Evolutionary conservation across 805 yeast genomes (phyloP).

Genomic region (Ogataea neopini): DNA sequence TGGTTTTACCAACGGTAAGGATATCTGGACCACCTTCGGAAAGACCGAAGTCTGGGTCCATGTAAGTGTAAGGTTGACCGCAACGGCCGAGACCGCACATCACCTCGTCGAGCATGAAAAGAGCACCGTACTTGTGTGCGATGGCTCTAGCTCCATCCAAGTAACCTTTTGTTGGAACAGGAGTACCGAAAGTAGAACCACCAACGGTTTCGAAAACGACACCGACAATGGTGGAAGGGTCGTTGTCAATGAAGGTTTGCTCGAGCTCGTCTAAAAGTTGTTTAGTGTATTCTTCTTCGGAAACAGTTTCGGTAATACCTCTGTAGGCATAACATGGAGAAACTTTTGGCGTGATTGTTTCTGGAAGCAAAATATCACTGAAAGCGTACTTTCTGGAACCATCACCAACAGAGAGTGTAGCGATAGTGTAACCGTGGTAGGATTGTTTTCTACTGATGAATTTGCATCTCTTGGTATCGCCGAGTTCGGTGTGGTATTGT

Average conservation of each 20-base stretch:
- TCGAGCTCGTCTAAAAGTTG: slow-evolving; percentile 43
- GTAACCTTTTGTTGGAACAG: slow-evolving; percentile 48
- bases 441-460: slow-evolving; percentile 45
- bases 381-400: slow-evolving; percentile 38
- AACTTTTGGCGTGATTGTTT: slow-evolving; percentile 32
- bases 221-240: slow-evolving; percentile 45
- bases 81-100: slow-evolving; percentile 60
- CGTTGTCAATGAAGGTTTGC: slow-evolving; percentile 41
- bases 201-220: slow-evolving; percentile 48
- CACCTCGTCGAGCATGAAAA: slow-evolving; percentile 54
- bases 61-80: slow-evolving; percentile 40
- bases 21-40: slow-evolving; percentile 48
- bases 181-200: slow-evolving; percentile 48
- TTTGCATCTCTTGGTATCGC: slow-evolving; percentile 40
- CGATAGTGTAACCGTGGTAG: slow-evolving; percentile 51
- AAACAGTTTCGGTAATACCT: slow-evolving; percentile 34
- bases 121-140: slow-evolving; percentile 52
- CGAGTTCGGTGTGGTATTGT: slow-evolving; percentile 46
- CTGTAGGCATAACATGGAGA: slow-evolving; percentile 38
- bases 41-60: slow-evolving; percentile 49
- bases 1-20: slow-evolving; percentile 49
- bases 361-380: slow-evolving; percentile 30
- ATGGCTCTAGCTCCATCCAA: slow-evolving; percentile 46
- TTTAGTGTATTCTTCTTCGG: slow-evolving; percentile 41
- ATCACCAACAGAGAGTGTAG: slow-evolving; percentile 43